phyloP scores from a whole-genome alignment of 2,329 filamentous ascomycete species.

The Pseudopithomyces chartarum region DNA sequence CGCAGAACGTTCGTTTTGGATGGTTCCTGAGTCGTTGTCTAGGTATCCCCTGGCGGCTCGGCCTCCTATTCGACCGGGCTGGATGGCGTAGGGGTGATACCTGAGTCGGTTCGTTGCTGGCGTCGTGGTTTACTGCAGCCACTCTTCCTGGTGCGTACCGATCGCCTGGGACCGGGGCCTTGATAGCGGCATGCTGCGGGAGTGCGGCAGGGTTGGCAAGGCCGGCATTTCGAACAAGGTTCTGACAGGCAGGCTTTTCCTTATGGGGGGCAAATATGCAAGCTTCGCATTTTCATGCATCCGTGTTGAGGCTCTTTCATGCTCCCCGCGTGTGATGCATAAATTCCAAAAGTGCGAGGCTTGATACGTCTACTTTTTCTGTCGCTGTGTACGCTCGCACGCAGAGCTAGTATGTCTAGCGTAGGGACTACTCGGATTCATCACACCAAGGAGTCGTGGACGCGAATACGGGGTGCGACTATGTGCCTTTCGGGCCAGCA shows the following conservation, averaged over 20 bases:
- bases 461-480: background rate
- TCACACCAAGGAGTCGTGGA: background rate
- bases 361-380: background rate
- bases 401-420: background rate
- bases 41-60: background rate
- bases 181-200: background rate
- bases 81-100: background rate
- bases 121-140: background rate
- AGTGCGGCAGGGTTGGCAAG: constrained; percentile 1
- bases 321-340: background rate
- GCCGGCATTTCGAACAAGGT: background rate
- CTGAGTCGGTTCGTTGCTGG: background rate
- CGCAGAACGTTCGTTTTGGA: background rate
- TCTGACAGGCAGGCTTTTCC: background rate
- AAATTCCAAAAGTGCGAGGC: background rate
- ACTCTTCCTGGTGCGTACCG: background rate
- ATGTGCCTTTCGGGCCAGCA: background rate
- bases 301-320: background rate
- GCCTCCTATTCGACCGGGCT: background rate
- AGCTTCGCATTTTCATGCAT: background rate
- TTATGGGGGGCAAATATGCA: too few relatives aligned
- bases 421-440: background rate
- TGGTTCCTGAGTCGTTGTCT: background rate
- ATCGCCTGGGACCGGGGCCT: background rate
- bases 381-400: background rate